Base-by-base conservation (phyloP, 1,139 yeast species). In the Yamadazyma blattariae region DNA sequence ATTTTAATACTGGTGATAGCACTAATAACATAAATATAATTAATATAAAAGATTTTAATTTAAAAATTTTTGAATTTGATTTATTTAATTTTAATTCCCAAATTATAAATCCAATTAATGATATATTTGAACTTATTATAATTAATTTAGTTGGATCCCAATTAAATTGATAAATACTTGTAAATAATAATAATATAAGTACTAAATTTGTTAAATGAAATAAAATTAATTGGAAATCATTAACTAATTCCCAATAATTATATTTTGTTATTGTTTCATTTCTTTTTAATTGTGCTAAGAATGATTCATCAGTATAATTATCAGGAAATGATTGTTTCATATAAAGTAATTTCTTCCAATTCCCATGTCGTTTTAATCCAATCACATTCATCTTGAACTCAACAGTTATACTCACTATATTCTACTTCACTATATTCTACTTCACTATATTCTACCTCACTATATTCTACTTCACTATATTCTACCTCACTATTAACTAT, bases 281-380 rank as follows among this genome's bases (percentile, higher is more conserved):
- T 32, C 94, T 67, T 47, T 81, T 79, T 46, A 90, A 69, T 53
- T 83, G 95, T 3, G 89, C 78, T 13, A 89, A 64, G 53, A 92
- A 92, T 7, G 90, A 76, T 8, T 64, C 61, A 52, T 89, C 95
- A 2, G 95, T 92, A 60, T 87, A 87, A 57, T 89, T 92, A 56
- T 92, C 98, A 0, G 96, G 95, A 52, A 81, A 90, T 11, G 86
- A 86, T 53, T 90, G 97, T 41, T 75, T 74, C 29, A 85, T 74
- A 82, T 96, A 92, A n/a, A 92, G 71, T 30, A 89, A 74, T 52
- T 94, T 86, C 48, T 83, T 74, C 97, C 97, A 90, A 12, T 21
- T 27, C 9, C 7, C 11, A 14, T 33, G 27, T 19, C 21, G 20
- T 5, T 14, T 29, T 10, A 22, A 15, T 5, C 22, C 24, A 8